phyloP scores from a whole-genome alignment of 192 early-diverging fungal species.

The Martensiomyces pterosporus region DNA sequence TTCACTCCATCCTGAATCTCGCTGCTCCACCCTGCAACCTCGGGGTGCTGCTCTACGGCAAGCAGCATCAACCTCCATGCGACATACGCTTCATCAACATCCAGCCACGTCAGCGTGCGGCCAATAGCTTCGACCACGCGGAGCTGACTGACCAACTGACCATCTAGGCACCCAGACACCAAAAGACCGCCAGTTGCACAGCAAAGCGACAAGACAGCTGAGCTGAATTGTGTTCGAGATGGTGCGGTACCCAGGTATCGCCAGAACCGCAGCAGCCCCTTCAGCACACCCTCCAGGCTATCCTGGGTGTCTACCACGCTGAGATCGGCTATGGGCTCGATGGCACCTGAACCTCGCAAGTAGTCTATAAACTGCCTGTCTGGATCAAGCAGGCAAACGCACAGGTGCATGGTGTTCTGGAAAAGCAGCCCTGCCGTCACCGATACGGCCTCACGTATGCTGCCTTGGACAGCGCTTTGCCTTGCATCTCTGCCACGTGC shows the following conservation, averaged over 20 bases:
- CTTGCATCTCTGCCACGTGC: neutral
- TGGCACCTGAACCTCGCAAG: neutral
- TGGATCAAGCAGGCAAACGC: conserved; percentile 19
- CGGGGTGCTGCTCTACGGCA: neutral
- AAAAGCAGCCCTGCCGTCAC: conserved; percentile 3
- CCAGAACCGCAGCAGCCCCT: conserved; percentile 13
- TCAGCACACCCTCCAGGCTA: conserved; percentile 5
- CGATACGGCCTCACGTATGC: no score
- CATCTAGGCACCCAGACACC: conserved; percentile 12
- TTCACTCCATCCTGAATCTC: conserved; percentile 2
- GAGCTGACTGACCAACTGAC: conserved; percentile 5
- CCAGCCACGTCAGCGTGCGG: conserved; percentile 14
- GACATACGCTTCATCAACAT: conserved; percentile 29
- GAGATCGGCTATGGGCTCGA: conserved; percentile 6
- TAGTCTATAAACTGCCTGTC: conserved; percentile 12
- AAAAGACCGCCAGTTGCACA: conserved; percentile 15
- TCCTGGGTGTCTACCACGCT: conserved; percentile 14
- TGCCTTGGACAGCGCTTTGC: no score
- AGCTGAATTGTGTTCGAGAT: conserved; percentile 17
- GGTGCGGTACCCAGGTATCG: conserved; percentile 12
- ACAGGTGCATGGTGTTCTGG: conserved; percentile 12
- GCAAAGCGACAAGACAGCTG: conserved; percentile 11
- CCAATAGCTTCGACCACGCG: conserved; percentile 4
- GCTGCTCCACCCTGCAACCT: conserved; percentile 6
- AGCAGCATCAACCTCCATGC: conserved; percentile 25